Base-by-base conservation (phyloP, 768 basidiomycete genomes). In the Tricholoma terreum region DNA sequence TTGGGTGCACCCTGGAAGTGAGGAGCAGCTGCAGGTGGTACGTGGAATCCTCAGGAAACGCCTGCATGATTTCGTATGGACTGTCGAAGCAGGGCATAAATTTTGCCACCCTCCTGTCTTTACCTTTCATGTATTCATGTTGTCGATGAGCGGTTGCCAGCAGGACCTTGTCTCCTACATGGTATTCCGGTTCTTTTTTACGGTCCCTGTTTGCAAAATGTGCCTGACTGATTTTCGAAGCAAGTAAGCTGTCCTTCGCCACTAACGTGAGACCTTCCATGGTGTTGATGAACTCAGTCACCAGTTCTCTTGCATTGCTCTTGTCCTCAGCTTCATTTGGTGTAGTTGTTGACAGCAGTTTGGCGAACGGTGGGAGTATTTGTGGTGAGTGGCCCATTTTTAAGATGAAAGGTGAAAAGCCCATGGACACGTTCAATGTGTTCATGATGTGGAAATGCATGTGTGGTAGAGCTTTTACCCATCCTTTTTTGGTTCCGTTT, bases 361-460 rank as follows among this genome's bases (percentile, higher is more conserved):
- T 6, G 5, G 1, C 3, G 2, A 65, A 45, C 1, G 65, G 63
- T 3, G 66, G 65, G 19, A 69, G 52, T 8, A 71, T 0, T 0
- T 60, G 52, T 1, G 68, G 70, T 0, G 66, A 64, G 6, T 36
- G 50, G 0, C 68, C 64, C 14, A 56, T 17, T 12, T 60, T 56
- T 0, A 71, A 54, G 24, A 72, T 66, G 52, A 73, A 75, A 0
- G 55, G 58, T 0, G 64, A 67, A 43, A 69, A 68, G 0, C 67
- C 64, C 0, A 70, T 73, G 0, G 67, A 65, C 0, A 57, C 24
- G 35, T 74, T 72, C 0, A 58, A 6, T 4, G 38, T 40, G 38
- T 40, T 40, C 38, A 40, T 40, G 17, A 19, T 40, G 7, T 38
- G 36, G 14, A 74, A 75, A 9, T 62, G 55, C 0, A 73, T 54